Base-by-base conservation (phyloP, 257 asterid genomes). In the Henckelia pumila region DNA sequence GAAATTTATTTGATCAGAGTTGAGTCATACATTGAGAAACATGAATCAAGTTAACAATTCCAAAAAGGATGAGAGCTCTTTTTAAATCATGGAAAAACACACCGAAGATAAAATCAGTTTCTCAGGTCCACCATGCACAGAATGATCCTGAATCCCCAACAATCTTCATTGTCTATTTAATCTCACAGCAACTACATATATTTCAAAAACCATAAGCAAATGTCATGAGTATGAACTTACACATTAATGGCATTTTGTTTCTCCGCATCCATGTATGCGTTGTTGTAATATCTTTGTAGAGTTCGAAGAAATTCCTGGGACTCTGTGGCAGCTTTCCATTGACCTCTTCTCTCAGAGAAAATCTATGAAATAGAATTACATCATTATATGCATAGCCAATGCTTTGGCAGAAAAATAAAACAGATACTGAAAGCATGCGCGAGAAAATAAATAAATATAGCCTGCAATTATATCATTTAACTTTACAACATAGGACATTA, bases 271-370 rank as follows among this genome's bases (percentile, higher is more conserved):
- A 88, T 76, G 89, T 94, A 94, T 8, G 97, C 95, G 56, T 94
- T 94, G 81, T 87, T 94, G 86, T 86, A 88, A 79, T 94, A 94
- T 68, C 97, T 82, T 74, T 94, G 99, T 32, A 94, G 92, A 69
- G 99, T 94, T 73, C 99, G 92, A 50, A 94, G 87, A 71, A 91
- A 91, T 79, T 94, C 99, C 82, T 90, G 99, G 59, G 99, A 94
- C 77, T 94, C 95, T 7, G 88, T 85, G 23, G 99, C 97, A 76
- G 99, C 97, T 77, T 80, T 88, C 96, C 99, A 94, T 82, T 94
- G 97, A 68, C 99, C 97, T 78, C 97, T 88, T 75, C 95, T 87
- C 83, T 85, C 77, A 4, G 96, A 94, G 86, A 94, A 94, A 76
- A 94, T 85, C 99, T 94, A 71, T 63, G 64, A 59, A 26, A 68